Evolutionary conservation across 768 basidiomycete genomes (phyloP), one percentile per base, ranked within the genome.

Genomic region (Lentinula guzmanii): DNA sequence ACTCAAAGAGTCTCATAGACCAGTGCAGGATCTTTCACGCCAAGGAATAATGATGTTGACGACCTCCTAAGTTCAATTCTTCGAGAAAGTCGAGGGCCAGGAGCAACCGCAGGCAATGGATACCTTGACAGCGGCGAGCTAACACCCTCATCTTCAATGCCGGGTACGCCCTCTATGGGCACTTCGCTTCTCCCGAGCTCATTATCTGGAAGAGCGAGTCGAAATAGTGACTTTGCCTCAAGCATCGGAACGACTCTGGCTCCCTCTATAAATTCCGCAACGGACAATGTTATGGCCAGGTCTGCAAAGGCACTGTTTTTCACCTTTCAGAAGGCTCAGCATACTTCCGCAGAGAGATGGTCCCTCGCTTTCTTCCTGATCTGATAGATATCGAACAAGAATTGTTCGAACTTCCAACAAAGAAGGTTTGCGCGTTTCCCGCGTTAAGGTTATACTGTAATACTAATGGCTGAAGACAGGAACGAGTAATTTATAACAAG

Each of bases 371-470:
- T 34, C 76, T 86, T 46, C 82, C 83, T n/a, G 91, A 93, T 69
- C 80, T 94, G n/a, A 83, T 96, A 54, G 92, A 96, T 65, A 81
- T 91, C 16, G 91, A 94, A 65, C 87, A 93, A 68, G 95, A 97
- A 69, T 76, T 97, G 5, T 96, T 93, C 66, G 94, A 95, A 67
- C 75, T 95, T 10, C 94, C 94, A 2, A 86, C 89, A 68, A 93
- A 90, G 78, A 94, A 93, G 60, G 52, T 77, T 67, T 7, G 35
- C n/a, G 13, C 16, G 16, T 5, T 31, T 48, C 10, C 28, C 39
- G 28, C 43, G 11, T 48, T 45, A 8, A 16, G 43, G 15, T 57
- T 15, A 48, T 57, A 18, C 60, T 51, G 52, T 60, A 15, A 54
- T 43, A 52, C 34, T 2, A 2, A 37, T 18, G 10, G 45, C 34